Base-by-base conservation (phyloP, 208 protist species). In the Leishmania aethiopica region DNA sequence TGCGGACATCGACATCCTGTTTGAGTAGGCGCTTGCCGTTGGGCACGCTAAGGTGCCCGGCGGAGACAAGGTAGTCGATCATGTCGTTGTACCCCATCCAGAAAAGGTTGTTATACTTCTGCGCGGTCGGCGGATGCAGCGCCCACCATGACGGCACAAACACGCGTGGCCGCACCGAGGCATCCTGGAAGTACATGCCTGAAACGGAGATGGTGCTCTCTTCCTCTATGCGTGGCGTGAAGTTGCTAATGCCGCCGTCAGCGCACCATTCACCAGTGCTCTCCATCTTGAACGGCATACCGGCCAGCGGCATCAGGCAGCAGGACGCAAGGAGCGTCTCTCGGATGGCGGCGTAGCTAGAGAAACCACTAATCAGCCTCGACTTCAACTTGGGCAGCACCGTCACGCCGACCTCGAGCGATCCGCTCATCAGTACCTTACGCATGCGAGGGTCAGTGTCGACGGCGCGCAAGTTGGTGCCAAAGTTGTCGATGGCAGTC, bases 81-180 rank as follows among this genome's bases (percentile, higher is more conserved):
- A 90, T 93, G 82, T 96, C 92, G 55, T 94, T 95, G 81, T 97
- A 96, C 15, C 94, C 94, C 75, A 95, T 87, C 77, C 84, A 85
- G 80, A 97, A 97, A 11, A 97, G 81, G 45, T 92, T 91, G 22
- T 82, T 62, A 74, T 92, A 90, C 67, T 91, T 79, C n/a, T 82
- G 67, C 7, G 75, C 74, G 70, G 78, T 84, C 2, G 94, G 92
- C 6, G 94, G 94, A 7, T 77, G 86, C 49, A 95, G 47, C 22
- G 81, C 91, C 93, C 94, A 97, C 91, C 92, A 96, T 17, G 91
- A 88, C 37, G 94, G 94, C 45, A 96, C 84, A 84, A 92, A 95
- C 37, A 84, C 75, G 32, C 82, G 86, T 25, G 94, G 94, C 35
- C 88, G 91, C 77, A 97, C 86, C 53, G 84, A 89, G 22, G 94